phyloP scores from a whole-genome alignment of 805 yeast genomes.

The Maudiozyma saulgeensis region DNA sequence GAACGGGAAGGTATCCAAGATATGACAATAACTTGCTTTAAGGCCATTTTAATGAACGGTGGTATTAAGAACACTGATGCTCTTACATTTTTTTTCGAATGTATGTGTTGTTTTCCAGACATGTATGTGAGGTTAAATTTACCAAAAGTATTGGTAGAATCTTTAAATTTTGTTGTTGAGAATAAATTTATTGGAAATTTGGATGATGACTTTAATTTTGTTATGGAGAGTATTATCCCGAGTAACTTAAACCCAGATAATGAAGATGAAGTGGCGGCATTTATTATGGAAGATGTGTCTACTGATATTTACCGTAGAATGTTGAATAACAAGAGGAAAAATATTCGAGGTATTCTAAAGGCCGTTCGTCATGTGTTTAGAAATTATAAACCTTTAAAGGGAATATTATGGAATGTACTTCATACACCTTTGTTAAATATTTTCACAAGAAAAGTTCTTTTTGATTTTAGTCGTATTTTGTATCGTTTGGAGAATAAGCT shows the following conservation, averaged over 20 bases:
- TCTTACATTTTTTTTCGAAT: constrained; percentile 50
- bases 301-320: constrained; percentile 10
- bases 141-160: constrained; percentile 36
- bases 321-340: constrained; percentile 21
- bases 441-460: constrained; percentile 49
- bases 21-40: constrained; percentile 58
- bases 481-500: constrained; percentile 53
- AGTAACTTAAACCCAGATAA: constrained; percentile 10
- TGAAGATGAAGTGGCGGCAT: constrained; percentile 11
- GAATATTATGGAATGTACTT: constrained; percentile 58
- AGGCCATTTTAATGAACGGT: constrained; percentile 61
- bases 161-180: constrained; percentile 59
- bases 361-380: constrained; percentile 20
- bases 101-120: constrained; percentile 47
- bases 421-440: constrained; percentile 53
- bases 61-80: constrained; percentile 60
- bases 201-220: constrained; percentile 50
- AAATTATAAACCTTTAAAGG: constrained; percentile 45
- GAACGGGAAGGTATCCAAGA: constrained; percentile 31
- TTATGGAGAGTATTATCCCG: constrained; percentile 20
- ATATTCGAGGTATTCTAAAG: constrained; percentile 18
- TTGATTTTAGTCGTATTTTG: constrained; percentile 56
- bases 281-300: constrained; percentile 9
- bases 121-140: constrained; percentile 43
- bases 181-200: constrained; percentile 52